Percentiles rank a stretch among this genome's conserved stretches.
Evolutionary conservation across 2,329 filamentous ascomycete genomes (phyloP).

Genomic region (Aspergillus fructus): DNA sequence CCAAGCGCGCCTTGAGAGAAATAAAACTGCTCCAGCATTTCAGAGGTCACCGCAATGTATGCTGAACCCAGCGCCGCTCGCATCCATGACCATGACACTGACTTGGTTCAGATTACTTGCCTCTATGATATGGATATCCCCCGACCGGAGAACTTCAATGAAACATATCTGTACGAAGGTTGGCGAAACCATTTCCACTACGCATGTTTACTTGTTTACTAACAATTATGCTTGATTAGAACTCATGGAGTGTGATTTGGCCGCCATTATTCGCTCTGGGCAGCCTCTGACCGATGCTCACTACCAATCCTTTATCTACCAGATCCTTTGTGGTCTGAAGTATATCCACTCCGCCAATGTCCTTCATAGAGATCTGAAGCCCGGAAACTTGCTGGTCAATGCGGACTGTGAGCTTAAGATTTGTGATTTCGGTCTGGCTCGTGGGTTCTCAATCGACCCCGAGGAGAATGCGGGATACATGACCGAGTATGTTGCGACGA

Average conservation of each 20-base stretch:
- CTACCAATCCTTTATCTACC: constrained; percentile 99
- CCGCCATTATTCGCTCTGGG: constrained; percentile 94
- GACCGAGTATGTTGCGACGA: constrained; percentile 98
- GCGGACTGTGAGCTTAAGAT: constrained; percentile 99
- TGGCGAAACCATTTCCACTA: constrained; percentile 29
- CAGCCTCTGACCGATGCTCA: constrained; percentile 97
- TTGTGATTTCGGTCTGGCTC: constrained; percentile 93
- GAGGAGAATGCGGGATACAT: constrained; percentile 99
- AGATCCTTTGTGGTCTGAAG: constrained; percentile 97
- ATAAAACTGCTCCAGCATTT: constrained; percentile 99
- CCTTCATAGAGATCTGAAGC: constrained; percentile 93
- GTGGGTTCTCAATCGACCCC: constrained; percentile 94
- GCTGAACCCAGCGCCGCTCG: constrained; percentile 28
- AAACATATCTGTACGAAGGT: constrained; percentile 99
- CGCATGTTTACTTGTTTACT: not conserved
- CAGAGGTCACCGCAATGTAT: constrained; percentile 80
- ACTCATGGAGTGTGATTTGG: constrained; percentile 98
- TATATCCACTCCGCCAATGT: constrained; percentile 99
- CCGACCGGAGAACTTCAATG: constrained; percentile 95
- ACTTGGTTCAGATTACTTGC: constrained; percentile 78
- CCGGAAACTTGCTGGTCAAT: constrained; percentile 94
- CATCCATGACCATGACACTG: constrained; percentile 30
- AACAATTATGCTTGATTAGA: constrained; percentile 54
- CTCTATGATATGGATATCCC: constrained; percentile 99
- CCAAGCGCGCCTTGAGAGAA: constrained; percentile 94